A percentile compares a stretch with the other conserved stretches of the same genome.
Evolutionary conservation across 2,329 filamentous ascomycete species (phyloP).

Genomic region (Microsporum ferrugineum): DNA sequence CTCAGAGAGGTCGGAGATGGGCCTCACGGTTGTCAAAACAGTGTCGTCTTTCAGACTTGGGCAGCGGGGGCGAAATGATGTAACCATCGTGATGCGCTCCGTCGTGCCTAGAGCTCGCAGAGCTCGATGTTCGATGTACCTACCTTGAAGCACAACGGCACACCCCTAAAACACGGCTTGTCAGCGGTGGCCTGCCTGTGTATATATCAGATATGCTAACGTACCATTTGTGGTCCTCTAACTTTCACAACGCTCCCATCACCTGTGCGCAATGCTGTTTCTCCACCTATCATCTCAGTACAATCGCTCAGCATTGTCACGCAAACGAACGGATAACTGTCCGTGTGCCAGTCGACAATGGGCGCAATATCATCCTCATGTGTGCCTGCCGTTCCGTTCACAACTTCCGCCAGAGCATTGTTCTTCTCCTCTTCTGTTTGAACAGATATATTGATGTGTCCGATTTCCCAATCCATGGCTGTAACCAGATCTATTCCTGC

Average conservation of each 20-base stretch:
- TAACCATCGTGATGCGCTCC: conserved; percentile 56
- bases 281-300: conserved; percentile 51
- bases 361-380: conserved; percentile 42
- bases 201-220: conserved; percentile 13
- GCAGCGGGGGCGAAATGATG: conserved; percentile 51
- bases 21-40: conserved; percentile 48
- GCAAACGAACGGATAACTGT: conserved; percentile 58
- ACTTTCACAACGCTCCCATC: conserved; percentile 47
- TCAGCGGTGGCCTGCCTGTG: background rate
- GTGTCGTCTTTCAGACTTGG: conserved; percentile 48
- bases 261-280: conserved; percentile 49
- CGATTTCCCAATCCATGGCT: conserved; percentile 46
- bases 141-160: conserved; percentile 54
- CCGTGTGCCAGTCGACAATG: conserved; percentile 52
- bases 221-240: conserved; percentile 49
- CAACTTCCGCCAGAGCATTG: conserved; percentile 32
- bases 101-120: conserved; percentile 46
- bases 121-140: conserved; percentile 56
- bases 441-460: conserved; percentile 45
- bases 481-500: conserved; percentile 46
- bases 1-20: conserved; percentile 46
- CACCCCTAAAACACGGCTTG: conserved; percentile 38
- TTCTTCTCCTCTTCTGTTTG: conserved; percentile 40
- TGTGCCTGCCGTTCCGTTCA: conserved; percentile 30
- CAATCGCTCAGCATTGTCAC: conserved; percentile 58